phyloP scores from a whole-genome alignment of 1,284 basidiomycete genomes.

The Ustilago hordei region DNA sequence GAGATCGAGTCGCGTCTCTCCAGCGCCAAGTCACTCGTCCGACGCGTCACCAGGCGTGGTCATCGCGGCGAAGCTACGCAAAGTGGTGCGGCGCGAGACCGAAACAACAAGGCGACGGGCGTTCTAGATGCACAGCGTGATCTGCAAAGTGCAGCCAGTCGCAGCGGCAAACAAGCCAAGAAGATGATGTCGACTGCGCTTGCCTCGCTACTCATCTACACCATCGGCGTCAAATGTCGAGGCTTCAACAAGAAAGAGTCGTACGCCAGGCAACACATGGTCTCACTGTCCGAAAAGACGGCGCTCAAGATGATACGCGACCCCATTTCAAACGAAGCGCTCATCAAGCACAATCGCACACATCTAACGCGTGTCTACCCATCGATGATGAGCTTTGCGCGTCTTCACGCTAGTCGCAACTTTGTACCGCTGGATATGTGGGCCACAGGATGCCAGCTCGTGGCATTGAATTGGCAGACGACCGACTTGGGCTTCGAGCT shows the following conservation, averaged over 20 bases:
- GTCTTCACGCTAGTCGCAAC: constrained; percentile 74
- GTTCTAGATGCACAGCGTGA: constrained; percentile 2
- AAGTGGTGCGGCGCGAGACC: constrained; percentile 5
- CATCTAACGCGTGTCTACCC: constrained; percentile 93
- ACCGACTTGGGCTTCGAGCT: constrained; percentile 77
- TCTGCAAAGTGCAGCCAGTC: neutral
- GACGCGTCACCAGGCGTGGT: constrained; percentile 33
- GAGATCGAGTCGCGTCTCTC: constrained; percentile 47
- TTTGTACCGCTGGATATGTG: constrained; percentile 90
- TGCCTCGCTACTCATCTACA: constrained; percentile 86
- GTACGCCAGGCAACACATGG: constrained; percentile 89
- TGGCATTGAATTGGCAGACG: constrained; percentile 98
- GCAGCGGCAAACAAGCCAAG: constrained; percentile 34
- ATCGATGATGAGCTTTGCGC: constrained; percentile 76
- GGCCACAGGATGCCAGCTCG: constrained; percentile 90
- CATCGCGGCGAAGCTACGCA: constrained; percentile 8
- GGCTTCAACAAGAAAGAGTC: constrained; percentile 90
- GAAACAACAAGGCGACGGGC: constrained; percentile 10
- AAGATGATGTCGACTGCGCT: constrained; percentile 79
- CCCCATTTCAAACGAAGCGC: constrained; percentile 71
- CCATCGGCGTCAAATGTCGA: constrained; percentile 92
- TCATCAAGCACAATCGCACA: constrained; percentile 87
- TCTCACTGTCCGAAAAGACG: constrained; percentile 87
- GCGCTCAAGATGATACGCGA: constrained; percentile 60
- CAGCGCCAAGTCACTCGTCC: constrained; percentile 55